Evolutionary conservation across 257 asterid species (phyloP), one percentile per base, ranked within the genome.

Genomic region (Capsicum pubescens): DNA sequence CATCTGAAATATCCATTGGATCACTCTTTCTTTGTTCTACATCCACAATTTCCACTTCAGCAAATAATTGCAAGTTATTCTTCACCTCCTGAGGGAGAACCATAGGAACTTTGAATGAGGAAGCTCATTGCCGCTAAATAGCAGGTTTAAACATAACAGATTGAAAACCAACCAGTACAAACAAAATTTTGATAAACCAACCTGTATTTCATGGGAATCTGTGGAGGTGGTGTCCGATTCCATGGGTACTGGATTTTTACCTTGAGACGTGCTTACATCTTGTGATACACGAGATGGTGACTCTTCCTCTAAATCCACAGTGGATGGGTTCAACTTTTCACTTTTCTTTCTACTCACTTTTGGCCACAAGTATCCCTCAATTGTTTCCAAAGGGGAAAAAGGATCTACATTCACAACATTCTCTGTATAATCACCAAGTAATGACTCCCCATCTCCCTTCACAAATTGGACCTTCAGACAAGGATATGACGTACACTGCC

Each of bases 331-430:
- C 84, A 86, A 83, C 83, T 83, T 83, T 76, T 87, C 81, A 76
- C 88, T 70, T 87, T 89, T 86, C 26, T 74, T 88, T 57, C 7
- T 85, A 84, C 84, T 84, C 87, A 93, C 93, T 88, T 89, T 92
- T 81, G 90, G 89, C 95, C 92, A 88, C 88, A 97, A 48, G 89
- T 92, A 93, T 86, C 84, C 87, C 87, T 90, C 95, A 87, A 97
- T 90, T 86, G 89, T 91, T 86, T 87, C 90, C 82, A 97, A 82
- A 82, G 95, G 88, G 32, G 90, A 95, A 85, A 93, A 94, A 48
- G 99, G 98, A 88, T 97, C 99, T 72, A 95, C 98, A 79, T 79
- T 87, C 72, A 92, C 97, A 86, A 88, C 85, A 86, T 87, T 94
- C 66, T 91, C 89, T 56, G 85, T 80, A 84, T 87, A 93, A 76